A percentile compares a stretch with the other conserved stretches of the same genome.
These are phyloP conservation scores for Podospora didyma DNA, from an alignment of 495 filamentous ascomycete species.

Conservation along the genomic window DNA sequence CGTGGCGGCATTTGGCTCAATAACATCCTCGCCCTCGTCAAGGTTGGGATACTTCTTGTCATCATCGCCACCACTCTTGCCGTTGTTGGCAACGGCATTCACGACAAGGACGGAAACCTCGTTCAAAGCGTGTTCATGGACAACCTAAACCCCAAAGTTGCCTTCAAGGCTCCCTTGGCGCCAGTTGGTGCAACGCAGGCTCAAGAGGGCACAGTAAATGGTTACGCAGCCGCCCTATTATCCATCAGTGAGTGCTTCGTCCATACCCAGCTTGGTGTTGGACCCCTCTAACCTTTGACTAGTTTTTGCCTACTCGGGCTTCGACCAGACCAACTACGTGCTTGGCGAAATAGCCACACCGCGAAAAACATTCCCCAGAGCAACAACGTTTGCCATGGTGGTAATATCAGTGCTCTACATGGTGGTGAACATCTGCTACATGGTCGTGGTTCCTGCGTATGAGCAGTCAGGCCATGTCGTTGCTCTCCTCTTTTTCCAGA, in stretches of 20 bases:
- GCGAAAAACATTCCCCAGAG: constrained; percentile 34
- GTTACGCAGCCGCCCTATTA: constrained; percentile 32
- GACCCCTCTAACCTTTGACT: neutral
- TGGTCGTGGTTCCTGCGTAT: constrained; percentile 22
- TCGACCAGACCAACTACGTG: constrained; percentile 43
- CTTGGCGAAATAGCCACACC: constrained; percentile 44
- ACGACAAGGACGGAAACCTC: neutral
- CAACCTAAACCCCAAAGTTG: constrained; percentile 3
- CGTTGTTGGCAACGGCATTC: neutral
- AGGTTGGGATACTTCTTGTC: constrained; percentile 40
- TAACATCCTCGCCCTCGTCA: constrained; percentile 47
- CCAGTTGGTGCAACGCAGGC: neutral
- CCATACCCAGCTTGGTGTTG: neutral
- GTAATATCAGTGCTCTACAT: constrained; percentile 37
- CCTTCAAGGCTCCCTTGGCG: neutral
- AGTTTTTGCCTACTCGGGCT: constrained; percentile 37
- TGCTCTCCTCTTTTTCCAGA: constrained; percentile 18
- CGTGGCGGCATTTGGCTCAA: constrained; percentile 46
- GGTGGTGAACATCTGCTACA: constrained; percentile 43
- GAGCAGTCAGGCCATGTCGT: constrained; percentile 13
- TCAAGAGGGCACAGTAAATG: constrained; percentile 19
- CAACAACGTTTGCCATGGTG: constrained; percentile 27
- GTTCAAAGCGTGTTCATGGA: neutral
- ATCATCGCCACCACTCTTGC: constrained; percentile 3
- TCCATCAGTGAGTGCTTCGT: constrained; percentile 14